These are phyloP conservation scores for Pneumocystis murina DNA, from an alignment of 1,139 yeast genomes.

Conservation along the genomic window DNA sequence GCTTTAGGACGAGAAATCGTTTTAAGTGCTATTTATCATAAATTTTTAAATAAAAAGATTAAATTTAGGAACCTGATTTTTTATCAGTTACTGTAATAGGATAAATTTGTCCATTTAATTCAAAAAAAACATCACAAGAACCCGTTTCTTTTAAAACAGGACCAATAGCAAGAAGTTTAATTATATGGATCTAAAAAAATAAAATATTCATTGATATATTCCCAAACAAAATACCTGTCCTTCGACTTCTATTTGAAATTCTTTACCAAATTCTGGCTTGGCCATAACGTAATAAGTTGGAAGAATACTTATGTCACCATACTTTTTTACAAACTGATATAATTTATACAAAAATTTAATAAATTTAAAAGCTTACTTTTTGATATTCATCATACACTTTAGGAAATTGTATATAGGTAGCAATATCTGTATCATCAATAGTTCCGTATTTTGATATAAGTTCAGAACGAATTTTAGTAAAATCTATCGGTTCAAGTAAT, in stretches of 20 bases:
- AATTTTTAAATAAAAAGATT: not conserved
- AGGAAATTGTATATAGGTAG: conserved; percentile 94
- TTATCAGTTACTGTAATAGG: conserved; percentile 85
- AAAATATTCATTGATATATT: too few relatives aligned
- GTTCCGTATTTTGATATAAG: conserved; percentile 39
- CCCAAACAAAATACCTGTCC: conserved; percentile 35
- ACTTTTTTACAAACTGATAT: conserved; percentile 48
- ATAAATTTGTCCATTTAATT: conserved; percentile 95
- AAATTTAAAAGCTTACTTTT: too few relatives aligned
- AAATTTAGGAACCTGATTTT: conserved; percentile 30
- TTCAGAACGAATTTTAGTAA: conserved; percentile 55
- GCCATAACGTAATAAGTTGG: conserved; percentile 86
- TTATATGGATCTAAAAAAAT: conserved; percentile 53
- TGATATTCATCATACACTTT: conserved; percentile 84
- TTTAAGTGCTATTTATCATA: conserved; percentile 40
- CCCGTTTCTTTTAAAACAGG: conserved; percentile 78
- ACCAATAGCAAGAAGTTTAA: conserved; percentile 85
- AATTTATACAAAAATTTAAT: too few relatives aligned
- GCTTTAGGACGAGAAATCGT: conserved; percentile 84
- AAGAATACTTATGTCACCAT: conserved; percentile 82
- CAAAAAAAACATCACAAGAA: conserved; percentile 89
- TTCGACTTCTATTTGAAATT: conserved; percentile 76
- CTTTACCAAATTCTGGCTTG: conserved; percentile 77
- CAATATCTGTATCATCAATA: conserved; percentile 74
- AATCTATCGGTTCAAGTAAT: conserved; percentile 66